Evolutionary conservation across 1,284 basidiomycete species (phyloP).

Genomic region (Trichosporon sp.): DNA sequence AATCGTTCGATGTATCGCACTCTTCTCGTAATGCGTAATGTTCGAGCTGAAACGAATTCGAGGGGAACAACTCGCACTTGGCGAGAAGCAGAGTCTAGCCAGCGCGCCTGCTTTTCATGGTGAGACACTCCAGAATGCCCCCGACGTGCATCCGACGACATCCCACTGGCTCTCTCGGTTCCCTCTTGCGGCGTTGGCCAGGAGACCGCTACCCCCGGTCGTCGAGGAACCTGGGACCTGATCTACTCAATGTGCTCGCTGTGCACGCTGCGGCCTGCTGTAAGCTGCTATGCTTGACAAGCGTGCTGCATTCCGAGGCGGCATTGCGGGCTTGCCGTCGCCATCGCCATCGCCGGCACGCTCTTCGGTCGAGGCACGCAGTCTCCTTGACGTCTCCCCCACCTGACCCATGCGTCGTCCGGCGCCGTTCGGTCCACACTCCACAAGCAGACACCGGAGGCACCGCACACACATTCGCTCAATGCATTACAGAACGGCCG

Average conservation of each 20-base stretch:
- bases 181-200: too few species aligned
- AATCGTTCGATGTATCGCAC: constrained; percentile 9
- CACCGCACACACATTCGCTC: neutral
- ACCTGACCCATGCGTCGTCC: neutral
- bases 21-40: constrained; percentile 10
- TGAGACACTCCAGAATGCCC: neutral
- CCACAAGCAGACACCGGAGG: neutral
- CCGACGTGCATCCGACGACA: neutral
- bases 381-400: neutral
- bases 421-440: neutral
- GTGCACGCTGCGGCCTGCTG: neutral
- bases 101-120: neutral
- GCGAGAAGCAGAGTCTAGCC: neutral
- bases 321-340: neutral
- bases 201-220: neutral
- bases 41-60: constrained; percentile 4
- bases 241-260: neutral
- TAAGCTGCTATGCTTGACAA: constrained; percentile 2
- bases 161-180: neutral
- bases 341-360: neutral
- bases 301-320: constrained; percentile 1
- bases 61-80: neutral
- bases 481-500: neutral
- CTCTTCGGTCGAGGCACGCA: neutral
- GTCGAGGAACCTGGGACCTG: constrained; percentile 18